Conservation (phyloP, 2,329 filamentous ascomycete species). For the Sporothrix curviconia region DNA sequence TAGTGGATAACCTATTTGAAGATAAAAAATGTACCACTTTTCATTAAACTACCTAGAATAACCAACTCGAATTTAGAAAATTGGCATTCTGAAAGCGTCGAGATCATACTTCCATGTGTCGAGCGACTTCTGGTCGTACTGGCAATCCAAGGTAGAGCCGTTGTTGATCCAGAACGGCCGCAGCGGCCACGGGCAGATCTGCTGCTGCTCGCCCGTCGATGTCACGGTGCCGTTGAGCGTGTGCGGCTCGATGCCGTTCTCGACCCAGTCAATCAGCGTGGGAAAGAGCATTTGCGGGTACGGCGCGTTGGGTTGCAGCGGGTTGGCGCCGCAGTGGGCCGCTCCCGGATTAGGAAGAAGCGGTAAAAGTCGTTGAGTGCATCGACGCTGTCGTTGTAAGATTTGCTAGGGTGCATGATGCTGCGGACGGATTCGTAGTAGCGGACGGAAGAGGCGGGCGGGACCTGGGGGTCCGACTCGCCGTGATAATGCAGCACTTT, state of each 20-base stretch:
- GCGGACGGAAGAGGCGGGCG: constrained; percentile 39
- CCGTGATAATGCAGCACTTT: constrained; percentile 49
- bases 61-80: too few species aligned
- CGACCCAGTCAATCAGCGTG: constrained; percentile 40
- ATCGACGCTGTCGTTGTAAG: constrained; percentile 20
- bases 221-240: constrained; percentile 30
- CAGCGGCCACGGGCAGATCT: constrained; percentile 38
- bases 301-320: constrained; percentile 36
- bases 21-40: too few species aligned
- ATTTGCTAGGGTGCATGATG: constrained; percentile 31
- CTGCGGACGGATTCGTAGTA: constrained; percentile 39
- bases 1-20: too few species aligned
- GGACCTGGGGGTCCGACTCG: constrained; percentile 42
- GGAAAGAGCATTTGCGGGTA: constrained; percentile 25
- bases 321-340: constrained; percentile 41
- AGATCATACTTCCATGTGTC: constrained; percentile 1
- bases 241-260: constrained; percentile 38
- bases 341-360: constrained; percentile 42
- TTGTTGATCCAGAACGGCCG: constrained; percentile 32
- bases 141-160: background rate
- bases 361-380: constrained; percentile 34
- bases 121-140: background rate
- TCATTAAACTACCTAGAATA: too few species aligned
- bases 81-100: constrained; percentile 1
- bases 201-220: constrained; percentile 28